Evolutionary conservation across 2,329 filamentous ascomycete genomes (phyloP).

Genomic region (Cordyceps fumosorosea): DNA sequence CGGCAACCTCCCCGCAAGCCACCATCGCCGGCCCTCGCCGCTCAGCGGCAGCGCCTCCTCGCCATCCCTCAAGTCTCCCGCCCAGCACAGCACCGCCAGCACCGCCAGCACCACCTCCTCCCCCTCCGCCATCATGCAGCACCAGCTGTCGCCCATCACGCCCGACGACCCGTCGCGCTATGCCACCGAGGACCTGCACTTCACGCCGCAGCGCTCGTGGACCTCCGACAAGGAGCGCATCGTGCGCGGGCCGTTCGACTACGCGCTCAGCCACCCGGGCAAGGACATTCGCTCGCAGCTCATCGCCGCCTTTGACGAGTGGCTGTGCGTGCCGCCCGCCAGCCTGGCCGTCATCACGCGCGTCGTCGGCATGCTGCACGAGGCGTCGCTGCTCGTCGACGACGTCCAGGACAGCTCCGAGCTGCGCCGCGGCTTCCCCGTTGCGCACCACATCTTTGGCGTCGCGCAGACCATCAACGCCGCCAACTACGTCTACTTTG

Average conservation of each 20-base stretch:
- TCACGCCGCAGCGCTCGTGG: slow-evolving; percentile 51
- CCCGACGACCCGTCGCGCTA: slow-evolving; percentile 46
- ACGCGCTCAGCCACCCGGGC: slow-evolving; percentile 70
- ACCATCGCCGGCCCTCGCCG: slow-evolving; percentile 1
- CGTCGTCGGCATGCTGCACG: slow-evolving; percentile 80
- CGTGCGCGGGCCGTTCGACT: slow-evolving; percentile 72
- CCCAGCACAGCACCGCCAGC: not conserved
- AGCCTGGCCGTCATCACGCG: slow-evolving; percentile 69
- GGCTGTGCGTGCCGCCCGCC: slow-evolving; percentile 65
- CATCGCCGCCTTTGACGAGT: slow-evolving; percentile 74
- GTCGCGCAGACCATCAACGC: slow-evolving; percentile 85
- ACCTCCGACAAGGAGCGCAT: slow-evolving; percentile 69
- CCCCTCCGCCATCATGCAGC: slow-evolving; percentile 23
- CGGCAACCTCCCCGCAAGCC: not conserved
- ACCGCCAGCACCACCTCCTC: not conserved
- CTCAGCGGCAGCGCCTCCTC: not conserved
- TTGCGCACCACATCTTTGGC: slow-evolving; percentile 79
- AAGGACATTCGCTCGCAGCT: slow-evolving; percentile 79
- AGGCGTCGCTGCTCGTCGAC: slow-evolving; percentile 75
- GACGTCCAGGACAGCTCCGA: slow-evolving; percentile 80
- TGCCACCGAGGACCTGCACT: slow-evolving; percentile 49
- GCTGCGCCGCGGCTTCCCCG: slow-evolving; percentile 71
- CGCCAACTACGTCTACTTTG: slow-evolving; percentile 85
- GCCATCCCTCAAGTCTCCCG: not conserved
- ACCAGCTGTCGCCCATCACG: slow-evolving; percentile 25